Evolutionary conservation across 2,329 filamentous ascomycete species (phyloP).

Genomic region (Monilinia polystroma): DNA sequence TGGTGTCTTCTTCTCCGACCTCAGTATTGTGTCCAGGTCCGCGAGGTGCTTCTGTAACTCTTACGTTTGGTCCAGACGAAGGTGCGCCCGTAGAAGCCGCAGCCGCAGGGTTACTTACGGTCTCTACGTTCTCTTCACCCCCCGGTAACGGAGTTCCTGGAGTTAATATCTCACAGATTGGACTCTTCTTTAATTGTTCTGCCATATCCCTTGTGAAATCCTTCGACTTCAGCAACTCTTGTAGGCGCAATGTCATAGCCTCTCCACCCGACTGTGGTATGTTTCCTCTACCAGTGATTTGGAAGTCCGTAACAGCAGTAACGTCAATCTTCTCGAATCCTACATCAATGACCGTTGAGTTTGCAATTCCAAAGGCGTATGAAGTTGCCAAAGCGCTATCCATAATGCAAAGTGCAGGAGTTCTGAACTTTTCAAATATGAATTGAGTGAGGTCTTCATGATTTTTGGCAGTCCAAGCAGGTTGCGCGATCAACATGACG

Average conservation of each 20-base stretch:
- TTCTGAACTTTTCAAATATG: conserved; percentile 96
- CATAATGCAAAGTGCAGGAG: conserved; percentile 85
- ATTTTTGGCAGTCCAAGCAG: conserved; percentile 85
- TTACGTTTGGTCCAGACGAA: conserved; percentile 40
- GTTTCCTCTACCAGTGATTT: conserved; percentile 64
- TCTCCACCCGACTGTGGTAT: conserved; percentile 75
- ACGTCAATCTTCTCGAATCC: conserved; percentile 91
- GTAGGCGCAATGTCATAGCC: conserved; percentile 73
- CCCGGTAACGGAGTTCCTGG: conserved; percentile 49
- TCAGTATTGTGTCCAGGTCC: conserved; percentile 31
- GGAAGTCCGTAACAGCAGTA: conserved; percentile 82
- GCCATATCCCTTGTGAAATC: conserved; percentile 65
- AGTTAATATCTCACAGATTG: conserved; percentile 65
- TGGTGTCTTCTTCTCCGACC: conserved; percentile 42
- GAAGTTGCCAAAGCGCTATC: conserved; percentile 85
- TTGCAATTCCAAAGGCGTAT: conserved; percentile 74
- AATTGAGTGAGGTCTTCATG: conserved; percentile 88
- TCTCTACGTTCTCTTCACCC: conserved; percentile 48
- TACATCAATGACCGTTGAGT: conserved; percentile 85
- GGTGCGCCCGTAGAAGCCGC: conserved; percentile 39
- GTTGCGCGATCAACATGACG: conserved; percentile 84
- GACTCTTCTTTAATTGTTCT: conserved; percentile 66
- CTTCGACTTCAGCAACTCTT: conserved; percentile 62
- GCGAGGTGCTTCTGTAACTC: conserved; percentile 37
- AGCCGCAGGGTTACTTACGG: conserved; percentile 39